Percentiles rank a stretch among this genome's conserved stretches.
Conservation (phyloP, 2,329 filamentous ascomycete genomes). For the Botrytis cinerea region DNA sequence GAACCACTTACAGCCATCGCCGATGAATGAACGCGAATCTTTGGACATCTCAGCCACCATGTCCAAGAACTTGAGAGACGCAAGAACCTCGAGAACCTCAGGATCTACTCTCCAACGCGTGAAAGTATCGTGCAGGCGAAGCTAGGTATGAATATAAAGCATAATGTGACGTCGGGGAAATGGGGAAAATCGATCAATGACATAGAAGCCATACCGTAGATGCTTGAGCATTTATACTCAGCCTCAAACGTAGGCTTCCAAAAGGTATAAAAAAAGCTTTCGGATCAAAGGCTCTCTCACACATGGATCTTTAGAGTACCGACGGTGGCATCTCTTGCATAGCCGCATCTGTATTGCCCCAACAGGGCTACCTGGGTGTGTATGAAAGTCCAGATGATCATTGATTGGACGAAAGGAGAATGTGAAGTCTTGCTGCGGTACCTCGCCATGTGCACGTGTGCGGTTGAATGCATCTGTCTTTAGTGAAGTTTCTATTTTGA, state of each 20-base stretch:
- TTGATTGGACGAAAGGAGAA: background rate
- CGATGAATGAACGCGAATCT: background rate
- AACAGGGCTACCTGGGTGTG: background rate
- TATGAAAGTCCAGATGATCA: background rate
- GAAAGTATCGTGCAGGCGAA: background rate
- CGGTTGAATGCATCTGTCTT: background rate
- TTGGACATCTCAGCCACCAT: background rate
- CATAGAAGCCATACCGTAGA: background rate
- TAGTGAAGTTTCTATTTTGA: constrained; percentile 15
- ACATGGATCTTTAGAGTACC: background rate
- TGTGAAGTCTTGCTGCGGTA: background rate
- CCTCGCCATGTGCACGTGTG: background rate
- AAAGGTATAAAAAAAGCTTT: background rate
- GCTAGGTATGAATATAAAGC: background rate
- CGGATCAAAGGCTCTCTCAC: background rate
- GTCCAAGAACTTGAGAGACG: background rate
- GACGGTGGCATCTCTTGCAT: background rate
- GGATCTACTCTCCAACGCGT: background rate
- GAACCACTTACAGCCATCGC: background rate
- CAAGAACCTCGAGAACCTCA: background rate
- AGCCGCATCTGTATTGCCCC: background rate
- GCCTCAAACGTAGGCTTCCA: background rate
- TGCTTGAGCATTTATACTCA: constrained; percentile 4
- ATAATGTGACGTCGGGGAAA: background rate
- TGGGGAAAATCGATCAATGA: background rate